Base-by-base conservation (phyloP, 2,329 filamentous ascomycete species). In the Penicillium decumbens region DNA sequence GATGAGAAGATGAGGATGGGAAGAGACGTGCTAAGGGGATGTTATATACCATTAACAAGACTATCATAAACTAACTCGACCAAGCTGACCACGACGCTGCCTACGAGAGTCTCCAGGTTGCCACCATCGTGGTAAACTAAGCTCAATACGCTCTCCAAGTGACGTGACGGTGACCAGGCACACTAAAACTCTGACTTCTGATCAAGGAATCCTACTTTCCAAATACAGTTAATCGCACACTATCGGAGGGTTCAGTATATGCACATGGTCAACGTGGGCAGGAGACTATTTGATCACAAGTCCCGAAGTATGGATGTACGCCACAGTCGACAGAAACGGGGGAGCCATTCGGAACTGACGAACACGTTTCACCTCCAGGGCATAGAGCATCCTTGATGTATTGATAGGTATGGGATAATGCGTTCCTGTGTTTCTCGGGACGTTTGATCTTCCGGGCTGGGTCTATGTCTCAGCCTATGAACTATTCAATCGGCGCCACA, bases 181-280 rank as follows among this genome's bases (percentile, higher is more conserved):
- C 32, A 13, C 28, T 12, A 9, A 13, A 18, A 9, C 15, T 35
- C 33, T 18, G 15, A 35, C 33, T 37, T 18, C 33, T 20, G 33
- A 35, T 35, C 32, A 20, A 37, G 33, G 18, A 15, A 37, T 37
- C 8, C 33, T 3, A 20, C 33, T 37, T 20, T 37, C 33, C 33
- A 10, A 12, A 37, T 37, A 9, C 33, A 37, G 33, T 20, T 18
- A 37, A 23, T 18, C 18, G n/a, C 33, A 37, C n/a, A 37, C 24
- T 40, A 25, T 43, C 46, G 32, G 33, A 43, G 46, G 20, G 12
- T 27, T 43, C 41, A 4, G 18, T 29, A 27, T 4, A 6, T 24
- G 47, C 47, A 40, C 47, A 45, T 45, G 50, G 45, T n/a, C 50
- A 48, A 52, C 46, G 32, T 45, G 42, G 43, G 39, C 45, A 51